Evolutionary conservation across 345 rosid genomes (phyloP).

Genomic region (Cardamine resedifolia): DNA sequence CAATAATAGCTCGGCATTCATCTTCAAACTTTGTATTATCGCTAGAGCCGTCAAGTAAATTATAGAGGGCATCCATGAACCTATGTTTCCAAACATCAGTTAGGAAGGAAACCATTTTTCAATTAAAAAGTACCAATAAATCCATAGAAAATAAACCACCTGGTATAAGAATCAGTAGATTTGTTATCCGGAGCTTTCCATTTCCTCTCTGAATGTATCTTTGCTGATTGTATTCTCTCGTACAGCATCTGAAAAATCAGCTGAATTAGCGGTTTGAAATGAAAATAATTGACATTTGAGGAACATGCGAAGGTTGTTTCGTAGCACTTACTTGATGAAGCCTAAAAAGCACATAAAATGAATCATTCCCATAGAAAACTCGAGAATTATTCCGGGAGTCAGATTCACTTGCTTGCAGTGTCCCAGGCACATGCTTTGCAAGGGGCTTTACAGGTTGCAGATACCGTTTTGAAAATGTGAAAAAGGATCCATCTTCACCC

Average conservation of each 20-base stretch:
- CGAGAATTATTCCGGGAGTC: constrained; percentile 53
- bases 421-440: constrained; percentile 67
- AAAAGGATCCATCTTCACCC: constrained; percentile 63
- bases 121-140: not conserved
- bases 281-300: not conserved
- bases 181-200: constrained; percentile 82
- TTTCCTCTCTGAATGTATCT: constrained; percentile 87
- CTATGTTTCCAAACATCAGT: constrained; percentile 40
- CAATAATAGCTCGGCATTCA: constrained; percentile 93
- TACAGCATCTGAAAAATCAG: constrained; percentile 63
- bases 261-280: constrained; percentile 6
- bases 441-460: constrained; percentile 79
- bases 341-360: constrained; percentile 90
- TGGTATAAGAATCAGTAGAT: constrained; percentile 76
- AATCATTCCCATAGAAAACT: constrained; percentile 93
- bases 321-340: constrained; percentile 83
- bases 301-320: constrained; percentile 12
- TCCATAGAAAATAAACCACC: constrained; percentile 46
- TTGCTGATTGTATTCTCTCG: constrained; percentile 93
- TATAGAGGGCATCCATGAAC: constrained; percentile 91
- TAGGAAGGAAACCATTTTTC: not conserved
- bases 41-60: constrained; percentile 84
- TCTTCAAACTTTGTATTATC: constrained; percentile 97
- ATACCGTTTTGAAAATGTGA: constrained; percentile 74
- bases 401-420: constrained; percentile 49